phyloP scores from a whole-genome alignment of 768 basidiomycete species.

The Peribolospora kevripleyi region DNA sequence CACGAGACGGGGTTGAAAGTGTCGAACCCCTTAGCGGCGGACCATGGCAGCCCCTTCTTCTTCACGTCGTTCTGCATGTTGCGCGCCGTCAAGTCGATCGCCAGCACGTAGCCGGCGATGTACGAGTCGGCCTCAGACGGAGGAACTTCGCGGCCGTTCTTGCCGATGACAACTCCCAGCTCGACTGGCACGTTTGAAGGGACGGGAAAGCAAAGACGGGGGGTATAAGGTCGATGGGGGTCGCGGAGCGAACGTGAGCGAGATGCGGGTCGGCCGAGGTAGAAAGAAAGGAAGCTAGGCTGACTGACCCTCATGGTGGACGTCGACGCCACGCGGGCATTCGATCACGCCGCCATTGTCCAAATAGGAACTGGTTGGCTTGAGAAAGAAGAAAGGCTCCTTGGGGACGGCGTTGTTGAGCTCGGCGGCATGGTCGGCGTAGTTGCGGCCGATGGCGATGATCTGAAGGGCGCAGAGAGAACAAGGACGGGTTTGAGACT shows the following conservation, averaged over 20 bases:
- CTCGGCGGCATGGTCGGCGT: conserved; percentile 68
- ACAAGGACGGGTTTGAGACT: too few species aligned
- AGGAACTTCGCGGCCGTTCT: conserved; percentile 56
- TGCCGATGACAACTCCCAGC: conserved; percentile 88
- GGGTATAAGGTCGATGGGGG: not conserved
- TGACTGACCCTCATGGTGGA: conserved; percentile 66
- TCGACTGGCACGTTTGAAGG: conserved; percentile 36
- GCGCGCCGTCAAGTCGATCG: conserved; percentile 80
- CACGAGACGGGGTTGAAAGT: conserved; percentile 84
- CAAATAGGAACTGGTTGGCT: conserved; percentile 79
- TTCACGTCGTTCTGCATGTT: conserved; percentile 86
- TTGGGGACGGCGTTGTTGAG: conserved; percentile 66
- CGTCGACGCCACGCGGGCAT: conserved; percentile 56
- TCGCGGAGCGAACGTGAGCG: not conserved
- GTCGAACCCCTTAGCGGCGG: conserved; percentile 81
- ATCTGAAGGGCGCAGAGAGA: conserved; percentile 28
- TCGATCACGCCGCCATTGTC: conserved; percentile 52
- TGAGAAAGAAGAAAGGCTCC: conserved; percentile 96
- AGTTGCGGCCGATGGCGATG: conserved; percentile 88
- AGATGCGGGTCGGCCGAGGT: not conserved
- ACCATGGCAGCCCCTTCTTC: conserved; percentile 87
- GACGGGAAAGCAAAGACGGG: not conserved
- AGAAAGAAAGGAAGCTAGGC: not conserved
- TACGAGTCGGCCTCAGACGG: conserved; percentile 45
- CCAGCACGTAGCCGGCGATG: conserved; percentile 54